Evolutionary conservation across 257 asterid genomes (phyloP), one percentile per base, ranked within the genome.

Genomic region (Ehretia macrophylla): DNA sequence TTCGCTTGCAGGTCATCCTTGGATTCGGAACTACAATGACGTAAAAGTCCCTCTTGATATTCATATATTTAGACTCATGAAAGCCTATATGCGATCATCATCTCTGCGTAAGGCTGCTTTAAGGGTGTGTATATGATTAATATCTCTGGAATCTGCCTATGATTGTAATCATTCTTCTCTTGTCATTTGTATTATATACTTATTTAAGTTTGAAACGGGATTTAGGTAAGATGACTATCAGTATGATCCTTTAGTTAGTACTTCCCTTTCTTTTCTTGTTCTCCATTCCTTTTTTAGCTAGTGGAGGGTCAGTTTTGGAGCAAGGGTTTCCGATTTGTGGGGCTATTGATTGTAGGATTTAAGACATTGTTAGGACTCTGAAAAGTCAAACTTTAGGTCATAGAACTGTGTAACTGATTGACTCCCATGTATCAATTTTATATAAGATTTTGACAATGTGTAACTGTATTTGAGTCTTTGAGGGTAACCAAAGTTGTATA

Each of bases 31-130:
- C 68, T 81, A 70, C 65, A 46, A 54, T 51, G 72, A 52, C 17
- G 63, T 64, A 27, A 69, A 55, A 55, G 70, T 71, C 18, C 80
- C 73, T 11, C 81, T 85, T 18, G 95, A 85, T 64, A 62, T 77
- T 58, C 74, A 66, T 55, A 38, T 83, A 60, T 83, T 85, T 54
- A 64, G 78, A 63, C 84, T 75, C 60, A 67, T 85, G 85, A 85
- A 81, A 66, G 78, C 69, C 5, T 85, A 83, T 53, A 81, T 85
- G 95, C 74, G 71, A 50, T 83, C 95, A 0, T 81, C 91, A 17
- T 68, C 86, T 68, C 55, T 85, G 77, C 88, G 83, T 53, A 81
- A 85, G 71, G 88, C 91, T 57, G 91, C 91, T 60, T 77, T 85
- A 68, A 72, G 82, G 88, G 95, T 85, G 74, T 58, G 85, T 70